A percentile compares a stretch with the other conserved stretches of the same genome.
phyloP scores from a whole-genome alignment of 306 rosid genomes.

The Dryas octopetala region DNA sequence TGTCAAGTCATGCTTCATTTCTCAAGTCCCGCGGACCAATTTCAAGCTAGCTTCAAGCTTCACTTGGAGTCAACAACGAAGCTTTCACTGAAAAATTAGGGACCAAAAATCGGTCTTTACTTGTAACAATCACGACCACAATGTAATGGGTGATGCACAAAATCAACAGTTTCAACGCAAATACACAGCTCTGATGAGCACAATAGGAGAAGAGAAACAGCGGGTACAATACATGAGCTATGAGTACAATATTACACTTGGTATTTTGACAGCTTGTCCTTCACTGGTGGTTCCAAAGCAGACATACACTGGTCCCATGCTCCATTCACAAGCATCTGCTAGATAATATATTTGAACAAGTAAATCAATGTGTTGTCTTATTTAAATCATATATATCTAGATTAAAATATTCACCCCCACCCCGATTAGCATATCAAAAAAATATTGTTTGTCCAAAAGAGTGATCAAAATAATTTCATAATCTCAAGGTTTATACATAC shows the following conservation, averaged over 20 bases:
- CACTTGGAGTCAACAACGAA: constrained; percentile 35
- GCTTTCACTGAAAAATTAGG: constrained; percentile 38
- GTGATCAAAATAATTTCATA: not conserved
- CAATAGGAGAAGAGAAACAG: constrained; percentile 16
- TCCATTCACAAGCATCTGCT: constrained; percentile 91
- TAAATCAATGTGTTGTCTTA: constrained; percentile 5
- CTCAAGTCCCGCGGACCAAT: constrained; percentile 16
- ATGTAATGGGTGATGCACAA: constrained; percentile 43
- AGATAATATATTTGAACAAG: constrained; percentile 5
- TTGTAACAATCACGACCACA: constrained; percentile 38
- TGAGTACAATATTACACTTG: constrained; percentile 47
- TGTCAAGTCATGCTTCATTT: constrained; percentile 29
- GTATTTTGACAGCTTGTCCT: constrained; percentile 89
- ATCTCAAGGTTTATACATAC: not conserved
- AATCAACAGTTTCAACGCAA: constrained; percentile 40
- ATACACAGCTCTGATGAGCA: constrained; percentile 42
- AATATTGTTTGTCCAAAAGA: not conserved
- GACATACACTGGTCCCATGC: constrained; percentile 99
- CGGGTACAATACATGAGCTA: constrained; percentile 10
- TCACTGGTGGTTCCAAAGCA: constrained; percentile 82
- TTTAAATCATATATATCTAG: not conserved
- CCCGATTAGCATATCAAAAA: not conserved
- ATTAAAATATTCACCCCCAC: not conserved
- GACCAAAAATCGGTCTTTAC: constrained; percentile 32
- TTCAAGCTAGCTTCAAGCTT: constrained; percentile 47